Evolutionary conservation across 2,329 filamentous ascomycete genomes (phyloP).

Genomic region (Emmonsiellopsis sp.): DNA sequence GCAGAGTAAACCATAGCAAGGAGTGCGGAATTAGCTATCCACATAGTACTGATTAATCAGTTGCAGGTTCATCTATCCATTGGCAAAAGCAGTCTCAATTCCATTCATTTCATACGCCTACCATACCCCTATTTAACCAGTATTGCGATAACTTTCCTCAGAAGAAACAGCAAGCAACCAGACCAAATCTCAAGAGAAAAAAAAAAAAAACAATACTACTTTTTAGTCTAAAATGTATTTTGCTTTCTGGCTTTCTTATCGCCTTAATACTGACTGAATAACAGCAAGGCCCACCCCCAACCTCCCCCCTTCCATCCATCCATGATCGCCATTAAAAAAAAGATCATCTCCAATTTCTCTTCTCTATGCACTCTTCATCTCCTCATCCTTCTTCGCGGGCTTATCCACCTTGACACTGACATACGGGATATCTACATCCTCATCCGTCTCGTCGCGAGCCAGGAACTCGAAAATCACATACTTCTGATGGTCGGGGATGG

Average conservation of each 20-base stretch:
- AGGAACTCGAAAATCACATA: slow-evolving; percentile 96
- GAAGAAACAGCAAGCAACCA: not conserved
- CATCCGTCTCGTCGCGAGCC: slow-evolving; percentile 75
- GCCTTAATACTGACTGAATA: no score
- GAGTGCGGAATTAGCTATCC: no score
- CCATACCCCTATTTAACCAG: not conserved
- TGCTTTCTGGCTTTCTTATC: no score
- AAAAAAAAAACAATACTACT: not conserved
- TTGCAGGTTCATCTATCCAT: no score
- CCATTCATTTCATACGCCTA: not conserved
- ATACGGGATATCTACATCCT: slow-evolving; percentile 96
- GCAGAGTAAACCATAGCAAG: no score
- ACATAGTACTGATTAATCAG: no score
- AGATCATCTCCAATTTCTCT: not conserved
- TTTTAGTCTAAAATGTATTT: no score
- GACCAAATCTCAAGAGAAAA: not conserved
- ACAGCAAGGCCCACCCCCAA: not conserved
- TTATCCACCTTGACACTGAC: slow-evolving; percentile 70
- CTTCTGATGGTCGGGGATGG: slow-evolving; percentile 82
- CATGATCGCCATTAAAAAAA: not conserved
- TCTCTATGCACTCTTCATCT: not conserved
- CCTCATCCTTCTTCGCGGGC: slow-evolving; percentile 1
- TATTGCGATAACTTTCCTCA: not conserved
- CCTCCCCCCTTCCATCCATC: not conserved
- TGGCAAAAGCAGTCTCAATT: no score